A percentile compares a stretch with the other conserved stretches of the same genome.
Evolutionary conservation across 164 flowering plant species (phyloP).

Genomic region (Vitis rotundifolia): DNA sequence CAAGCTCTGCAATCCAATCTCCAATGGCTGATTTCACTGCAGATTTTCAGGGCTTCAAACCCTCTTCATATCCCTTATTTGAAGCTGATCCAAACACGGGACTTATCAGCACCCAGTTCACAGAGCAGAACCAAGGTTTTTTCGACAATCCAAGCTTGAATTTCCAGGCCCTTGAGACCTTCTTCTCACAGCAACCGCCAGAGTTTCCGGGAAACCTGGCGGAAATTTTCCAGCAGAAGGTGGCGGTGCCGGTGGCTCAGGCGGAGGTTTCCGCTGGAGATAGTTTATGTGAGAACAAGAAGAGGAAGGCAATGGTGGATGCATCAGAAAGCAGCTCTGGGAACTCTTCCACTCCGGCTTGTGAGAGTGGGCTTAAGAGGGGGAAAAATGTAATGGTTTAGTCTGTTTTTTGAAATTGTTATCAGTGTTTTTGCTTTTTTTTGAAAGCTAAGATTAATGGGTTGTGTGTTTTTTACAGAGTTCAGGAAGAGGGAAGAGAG

Average conservation of each 20-base stretch:
- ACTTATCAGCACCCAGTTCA: conserved; percentile 16
- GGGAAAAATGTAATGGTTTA: conserved; percentile 25
- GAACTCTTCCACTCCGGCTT: conserved; percentile 28
- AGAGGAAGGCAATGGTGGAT: conserved; percentile 34
- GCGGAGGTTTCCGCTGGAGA: not conserved
- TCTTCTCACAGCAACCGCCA: conserved; percentile 18
- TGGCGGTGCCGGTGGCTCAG: conserved; percentile 1
- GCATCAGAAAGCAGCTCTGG: conserved; percentile 36
- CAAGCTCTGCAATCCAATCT: not conserved
- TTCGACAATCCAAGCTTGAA: conserved; percentile 22
- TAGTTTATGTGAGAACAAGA: conserved; percentile 23
- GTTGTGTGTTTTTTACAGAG: conserved; percentile 16
- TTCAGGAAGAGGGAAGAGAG: conserved; percentile 39
- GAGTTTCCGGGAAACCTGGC: conserved; percentile 24
- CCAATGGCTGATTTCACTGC: conserved; percentile 42
- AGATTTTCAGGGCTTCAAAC: conserved; percentile 29
- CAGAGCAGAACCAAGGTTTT: conserved; percentile 12
- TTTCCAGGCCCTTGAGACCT: conserved; percentile 29
- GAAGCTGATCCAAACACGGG: conserved; percentile 36
- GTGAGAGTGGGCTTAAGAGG: conserved; percentile 18
- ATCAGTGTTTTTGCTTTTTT: not conserved
- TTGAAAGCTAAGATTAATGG: not conserved
- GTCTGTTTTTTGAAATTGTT: not conserved
- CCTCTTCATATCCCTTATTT: conserved; percentile 17
- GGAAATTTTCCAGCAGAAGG: conserved; percentile 24